These are phyloP conservation scores for Russula virescens DNA, from an alignment of 768 basidiomycete genomes.

Conservation along the genomic window DNA sequence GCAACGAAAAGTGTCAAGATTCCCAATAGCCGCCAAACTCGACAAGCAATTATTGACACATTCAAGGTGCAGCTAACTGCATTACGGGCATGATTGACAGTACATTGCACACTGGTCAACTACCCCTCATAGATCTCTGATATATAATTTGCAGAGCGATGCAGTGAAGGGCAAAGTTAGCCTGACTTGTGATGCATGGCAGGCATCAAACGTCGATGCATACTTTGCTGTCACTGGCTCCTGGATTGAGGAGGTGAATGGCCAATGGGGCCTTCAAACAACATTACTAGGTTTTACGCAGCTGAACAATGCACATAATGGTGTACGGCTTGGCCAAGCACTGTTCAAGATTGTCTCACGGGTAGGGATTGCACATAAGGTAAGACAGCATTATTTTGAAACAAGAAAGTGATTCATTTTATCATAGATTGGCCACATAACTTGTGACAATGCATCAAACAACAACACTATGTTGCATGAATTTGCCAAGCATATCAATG, in stretches of 20 bases:
- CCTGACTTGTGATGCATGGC: no score
- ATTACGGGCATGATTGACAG: background rate
- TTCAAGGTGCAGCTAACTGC: constrained; percentile 26
- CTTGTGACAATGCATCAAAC: no score
- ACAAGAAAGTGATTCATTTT: no score
- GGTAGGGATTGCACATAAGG: constrained; percentile 31
- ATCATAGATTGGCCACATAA: background rate
- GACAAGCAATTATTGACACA: constrained; percentile 28
- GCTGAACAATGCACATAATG: no score
- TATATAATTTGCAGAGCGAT: constrained; percentile 16
- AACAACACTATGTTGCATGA: no score
- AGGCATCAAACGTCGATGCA: constrained; percentile 34
- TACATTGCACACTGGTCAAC: background rate
- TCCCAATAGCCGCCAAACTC: constrained; percentile 29
- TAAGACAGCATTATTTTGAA: constrained; percentile 13
- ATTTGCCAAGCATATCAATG: background rate
- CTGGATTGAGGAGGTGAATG: constrained; percentile 34
- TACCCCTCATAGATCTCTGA: no score
- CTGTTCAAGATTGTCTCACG: constrained; percentile 30
- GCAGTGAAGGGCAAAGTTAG: constrained; percentile 28
- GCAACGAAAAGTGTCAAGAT: constrained; percentile 37
- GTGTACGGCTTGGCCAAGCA: no score
- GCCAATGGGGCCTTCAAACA: constrained; percentile 19
- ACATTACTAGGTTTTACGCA: constrained; percentile 36
- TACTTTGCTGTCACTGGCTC: constrained; percentile 39